Percentiles rank a stretch among this genome's conserved stretches.
Evolutionary conservation across 2,329 filamentous ascomycete genomes (phyloP).

Genomic region (Nigrospora oryzae): DNA sequence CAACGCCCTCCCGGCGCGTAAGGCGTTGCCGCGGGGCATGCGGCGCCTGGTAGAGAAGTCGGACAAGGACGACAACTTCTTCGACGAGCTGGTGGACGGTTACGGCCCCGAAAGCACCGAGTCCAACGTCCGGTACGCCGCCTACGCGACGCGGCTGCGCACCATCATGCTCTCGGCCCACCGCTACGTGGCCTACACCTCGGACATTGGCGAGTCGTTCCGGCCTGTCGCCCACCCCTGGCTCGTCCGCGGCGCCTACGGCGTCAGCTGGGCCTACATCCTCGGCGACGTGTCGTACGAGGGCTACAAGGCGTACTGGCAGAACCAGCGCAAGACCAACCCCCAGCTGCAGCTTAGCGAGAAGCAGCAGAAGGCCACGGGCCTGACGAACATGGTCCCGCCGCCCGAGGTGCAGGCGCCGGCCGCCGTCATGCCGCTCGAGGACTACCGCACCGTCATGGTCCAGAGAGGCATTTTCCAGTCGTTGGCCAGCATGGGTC

Average conservation of each 20-base stretch:
- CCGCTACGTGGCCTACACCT: constrained; percentile 94
- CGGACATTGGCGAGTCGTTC: constrained; percentile 93
- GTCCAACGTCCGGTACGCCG: constrained; percentile 79
- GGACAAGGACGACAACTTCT: constrained; percentile 62
- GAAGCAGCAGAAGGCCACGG: constrained; percentile 38
- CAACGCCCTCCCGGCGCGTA: constrained; percentile 35
- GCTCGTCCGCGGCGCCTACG: constrained; percentile 77
- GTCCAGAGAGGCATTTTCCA: constrained; percentile 87
- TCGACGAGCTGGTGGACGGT: constrained; percentile 70
- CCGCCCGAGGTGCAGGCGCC: constrained; percentile 25
- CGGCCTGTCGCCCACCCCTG: constrained; percentile 83
- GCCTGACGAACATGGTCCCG: constrained; percentile 26
- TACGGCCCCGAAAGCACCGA: constrained; percentile 75
- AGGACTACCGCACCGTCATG: constrained; percentile 90
- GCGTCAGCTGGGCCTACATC: constrained; percentile 86
- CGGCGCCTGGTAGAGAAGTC: constrained; percentile 50
- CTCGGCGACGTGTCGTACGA: constrained; percentile 86
- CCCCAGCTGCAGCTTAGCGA: constrained; percentile 52
- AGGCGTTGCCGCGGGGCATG: constrained; percentile 45
- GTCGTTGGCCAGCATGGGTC: constrained; percentile 81
- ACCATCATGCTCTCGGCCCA: constrained; percentile 87
- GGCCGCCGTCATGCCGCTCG: constrained; percentile 55
- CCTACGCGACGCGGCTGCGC: constrained; percentile 76
- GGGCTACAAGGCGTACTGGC: constrained; percentile 88
- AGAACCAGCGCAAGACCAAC: constrained; percentile 69